Conservation (phyloP, 1,284 basidiomycete species). For the Cryptococcus sp. region DNA sequence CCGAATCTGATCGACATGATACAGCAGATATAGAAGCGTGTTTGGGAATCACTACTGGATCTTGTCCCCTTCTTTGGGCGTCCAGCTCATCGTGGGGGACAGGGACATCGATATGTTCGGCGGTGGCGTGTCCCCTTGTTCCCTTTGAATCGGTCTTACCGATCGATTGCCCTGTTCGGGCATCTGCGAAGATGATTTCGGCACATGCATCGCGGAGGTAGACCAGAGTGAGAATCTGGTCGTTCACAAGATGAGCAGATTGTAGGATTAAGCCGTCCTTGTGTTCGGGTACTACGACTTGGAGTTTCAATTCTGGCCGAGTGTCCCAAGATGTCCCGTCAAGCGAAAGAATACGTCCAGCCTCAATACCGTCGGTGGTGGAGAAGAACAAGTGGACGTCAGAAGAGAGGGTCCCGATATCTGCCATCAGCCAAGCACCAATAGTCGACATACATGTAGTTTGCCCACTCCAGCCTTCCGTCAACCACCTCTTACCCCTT, state of each 20-base stretch:
- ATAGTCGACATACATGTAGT: constrained; percentile 10
- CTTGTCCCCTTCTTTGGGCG: background rate
- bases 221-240: constrained; percentile 10
- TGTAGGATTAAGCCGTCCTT: constrained; percentile 10
- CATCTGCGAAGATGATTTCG: constrained; percentile 14
- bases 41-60: constrained; percentile 13
- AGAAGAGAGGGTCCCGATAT: constrained; percentile 10
- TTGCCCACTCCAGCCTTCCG: constrained; percentile 13
- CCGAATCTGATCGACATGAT: constrained; percentile 8
- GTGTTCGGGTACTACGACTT: constrained; percentile 10
- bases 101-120: constrained; percentile 7
- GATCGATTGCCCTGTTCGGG: constrained; percentile 12
- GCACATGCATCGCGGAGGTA: constrained; percentile 21
- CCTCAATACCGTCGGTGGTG: constrained; percentile 10
- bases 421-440: constrained; percentile 1
- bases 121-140: constrained; percentile 10
- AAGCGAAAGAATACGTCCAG: constrained; percentile 13
- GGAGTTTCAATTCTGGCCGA: constrained; percentile 1
- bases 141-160: constrained; percentile 10
- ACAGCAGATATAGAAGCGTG: constrained; percentile 15
- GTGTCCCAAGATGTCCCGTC: constrained; percentile 6
- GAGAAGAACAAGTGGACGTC: constrained; percentile 14
- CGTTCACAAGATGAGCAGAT: constrained; percentile 8
- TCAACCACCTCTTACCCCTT: constrained; percentile 9
- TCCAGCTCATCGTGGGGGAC: constrained; percentile 15